phyloP scores from a whole-genome alignment of 176 grass and related monocot genomes.

The Saccharum officinarum region DNA sequence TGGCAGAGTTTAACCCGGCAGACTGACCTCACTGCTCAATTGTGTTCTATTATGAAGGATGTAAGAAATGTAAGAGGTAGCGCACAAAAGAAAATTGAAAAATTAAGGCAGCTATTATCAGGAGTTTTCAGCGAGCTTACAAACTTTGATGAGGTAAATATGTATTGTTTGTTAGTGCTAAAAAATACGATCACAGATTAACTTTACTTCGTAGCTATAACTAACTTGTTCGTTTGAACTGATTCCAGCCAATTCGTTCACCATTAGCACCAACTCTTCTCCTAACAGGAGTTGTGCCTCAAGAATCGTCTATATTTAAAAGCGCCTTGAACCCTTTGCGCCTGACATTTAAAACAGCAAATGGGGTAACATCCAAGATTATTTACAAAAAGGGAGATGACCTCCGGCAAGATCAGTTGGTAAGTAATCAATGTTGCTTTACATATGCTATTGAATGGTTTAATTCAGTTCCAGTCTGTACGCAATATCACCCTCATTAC shows the following conservation, averaged over 20 bases:
- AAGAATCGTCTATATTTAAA: conserved; percentile 91
- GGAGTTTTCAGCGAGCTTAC: conserved; percentile 88
- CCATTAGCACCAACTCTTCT: conserved; percentile 66
- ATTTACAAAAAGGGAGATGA: conserved; percentile 98
- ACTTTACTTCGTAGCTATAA: conserved; percentile 22
- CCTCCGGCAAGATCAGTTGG: conserved; percentile 96
- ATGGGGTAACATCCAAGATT: conserved; percentile 68
- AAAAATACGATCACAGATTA: conserved; percentile 22
- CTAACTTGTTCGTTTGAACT: conserved; percentile 22
- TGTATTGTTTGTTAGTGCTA: not conserved
- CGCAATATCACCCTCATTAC: not conserved
- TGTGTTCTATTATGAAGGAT: conserved; percentile 87
- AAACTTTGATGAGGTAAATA: conserved; percentile 86
- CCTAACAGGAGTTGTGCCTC: conserved; percentile 74
- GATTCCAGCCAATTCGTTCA: conserved; percentile 87
- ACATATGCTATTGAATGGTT: not conserved
- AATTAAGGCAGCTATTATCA: conserved; percentile 72
- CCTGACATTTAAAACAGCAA: conserved; percentile 80
- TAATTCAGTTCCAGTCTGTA: conserved; percentile 23
- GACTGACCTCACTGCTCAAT: conserved; percentile 79
- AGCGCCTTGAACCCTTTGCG: conserved; percentile 81
- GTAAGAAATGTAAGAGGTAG: conserved; percentile 80
- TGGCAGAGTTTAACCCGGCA: conserved; percentile 89
- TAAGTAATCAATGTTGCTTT: conserved; percentile 40
- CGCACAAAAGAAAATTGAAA: conserved; percentile 88